phyloP scores from a whole-genome alignment of 129 eudicot species.

The Calendula officinalis region DNA sequence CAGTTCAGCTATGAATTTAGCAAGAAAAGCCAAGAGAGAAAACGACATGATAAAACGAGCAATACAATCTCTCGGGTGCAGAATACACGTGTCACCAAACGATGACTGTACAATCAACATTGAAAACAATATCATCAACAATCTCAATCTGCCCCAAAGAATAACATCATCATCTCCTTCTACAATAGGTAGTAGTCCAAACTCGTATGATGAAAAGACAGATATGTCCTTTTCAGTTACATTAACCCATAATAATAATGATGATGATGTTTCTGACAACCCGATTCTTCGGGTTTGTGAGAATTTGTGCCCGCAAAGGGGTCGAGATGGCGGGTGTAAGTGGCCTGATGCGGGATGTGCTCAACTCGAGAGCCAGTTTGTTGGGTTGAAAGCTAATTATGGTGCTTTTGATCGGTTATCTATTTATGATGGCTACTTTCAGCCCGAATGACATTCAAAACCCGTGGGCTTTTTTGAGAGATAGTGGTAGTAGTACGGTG shows the following conservation, averaged over 20 bases:
- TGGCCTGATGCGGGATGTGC: conserved; percentile 98
- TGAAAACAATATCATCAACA: conserved; percentile 42
- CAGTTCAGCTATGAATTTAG: conserved; percentile 67
- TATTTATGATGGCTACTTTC: conserved; percentile 82
- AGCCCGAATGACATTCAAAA: conserved; percentile 42
- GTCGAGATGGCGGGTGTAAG: conserved; percentile 80
- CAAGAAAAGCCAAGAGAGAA: conserved; percentile 66
- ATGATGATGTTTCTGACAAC: conserved; percentile 34
- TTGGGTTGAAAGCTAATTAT: conserved; percentile 80
- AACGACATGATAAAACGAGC: conserved; percentile 78
- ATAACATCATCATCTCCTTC: conserved; percentile 36
- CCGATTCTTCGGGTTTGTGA: conserved; percentile 66
- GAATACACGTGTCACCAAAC: conserved; percentile 60
- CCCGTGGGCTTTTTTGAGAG: not conserved
- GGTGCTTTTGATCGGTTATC: conserved; percentile 90
- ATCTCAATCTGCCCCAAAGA: conserved; percentile 42
- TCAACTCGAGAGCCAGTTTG: conserved; percentile 79
- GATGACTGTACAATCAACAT: conserved; percentile 77
- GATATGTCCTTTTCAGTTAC: conserved; percentile 57
- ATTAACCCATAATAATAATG: conserved; percentile 30
- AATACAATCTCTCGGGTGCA: conserved; percentile 77
- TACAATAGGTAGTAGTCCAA: conserved; percentile 27
- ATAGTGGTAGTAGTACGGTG: conserved; percentile 18
- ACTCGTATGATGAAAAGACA: conserved; percentile 41
- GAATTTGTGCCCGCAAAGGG: conserved; percentile 68